Percentiles rank a stretch among this genome's conserved stretches.
Evolutionary conservation across 208 protist species (phyloP).

Genomic region (Crithidia sp.): DNA sequence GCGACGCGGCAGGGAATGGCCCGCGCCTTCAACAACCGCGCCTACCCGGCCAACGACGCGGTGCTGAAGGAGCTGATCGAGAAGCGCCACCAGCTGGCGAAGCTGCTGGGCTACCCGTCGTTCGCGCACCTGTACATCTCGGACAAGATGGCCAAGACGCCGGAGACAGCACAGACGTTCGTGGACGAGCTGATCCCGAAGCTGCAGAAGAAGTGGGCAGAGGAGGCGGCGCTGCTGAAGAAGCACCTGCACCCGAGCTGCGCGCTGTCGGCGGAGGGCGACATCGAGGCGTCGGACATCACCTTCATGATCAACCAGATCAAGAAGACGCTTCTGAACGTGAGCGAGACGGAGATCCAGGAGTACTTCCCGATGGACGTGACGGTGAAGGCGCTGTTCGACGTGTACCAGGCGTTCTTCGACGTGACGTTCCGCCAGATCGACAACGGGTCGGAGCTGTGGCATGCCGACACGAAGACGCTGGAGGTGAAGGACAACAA

Average conservation of each 20-base stretch:
- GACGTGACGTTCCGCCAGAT: conserved; percentile 76
- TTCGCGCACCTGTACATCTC: conserved; percentile 73
- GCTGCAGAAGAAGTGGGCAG: conserved; percentile 78
- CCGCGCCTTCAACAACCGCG: conserved; percentile 71
- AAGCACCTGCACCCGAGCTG: conserved; percentile 71
- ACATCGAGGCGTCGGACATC: conserved; percentile 76
- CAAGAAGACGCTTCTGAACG: conserved; percentile 80
- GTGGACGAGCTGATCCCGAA: conserved; percentile 69
- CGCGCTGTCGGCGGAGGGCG: conserved; percentile 62
- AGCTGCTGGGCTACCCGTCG: conserved; percentile 67
- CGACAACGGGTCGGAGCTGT: conserved; percentile 74
- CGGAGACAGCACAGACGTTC: conserved; percentile 65
- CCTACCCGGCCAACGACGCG: conserved; percentile 66
- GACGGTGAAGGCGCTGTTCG: conserved; percentile 80
- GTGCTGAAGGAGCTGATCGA: conserved; percentile 70
- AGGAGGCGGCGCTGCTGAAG: conserved; percentile 70
- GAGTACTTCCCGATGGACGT: conserved; percentile 87
- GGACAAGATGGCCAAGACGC: conserved; percentile 86
- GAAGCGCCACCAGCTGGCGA: conserved; percentile 74
- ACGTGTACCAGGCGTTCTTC: conserved; percentile 87
- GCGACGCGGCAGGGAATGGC: conserved; percentile 65
- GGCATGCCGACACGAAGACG: conserved; percentile 70
- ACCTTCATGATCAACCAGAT: conserved; percentile 84
- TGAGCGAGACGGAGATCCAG: conserved; percentile 83
- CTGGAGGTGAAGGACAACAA: conserved; percentile 74